A percentile compares a stretch with the other conserved stretches of the same genome.
Conservation (phyloP, 2,329 filamentous ascomycete genomes). For the Blastomyces parvus region DNA sequence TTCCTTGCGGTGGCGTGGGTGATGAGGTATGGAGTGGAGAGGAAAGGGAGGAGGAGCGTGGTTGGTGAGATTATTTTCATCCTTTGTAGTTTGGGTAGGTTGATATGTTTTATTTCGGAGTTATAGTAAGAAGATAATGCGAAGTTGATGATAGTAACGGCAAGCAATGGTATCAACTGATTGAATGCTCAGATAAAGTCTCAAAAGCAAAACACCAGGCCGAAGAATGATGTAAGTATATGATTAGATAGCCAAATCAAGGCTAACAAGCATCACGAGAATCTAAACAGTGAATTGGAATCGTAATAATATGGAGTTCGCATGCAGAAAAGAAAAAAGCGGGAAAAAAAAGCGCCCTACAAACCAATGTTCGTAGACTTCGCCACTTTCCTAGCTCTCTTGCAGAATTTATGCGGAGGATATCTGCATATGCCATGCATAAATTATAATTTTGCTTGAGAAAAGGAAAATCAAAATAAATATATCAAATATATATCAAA, state of each 20-base stretch:
- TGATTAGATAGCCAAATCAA: neutral
- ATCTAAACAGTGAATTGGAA: neutral
- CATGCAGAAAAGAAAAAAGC: neutral
- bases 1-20: neutral
- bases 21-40: neutral
- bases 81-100: neutral
- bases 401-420: neutral
- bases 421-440: neutral
- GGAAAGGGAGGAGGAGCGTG: neutral
- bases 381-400: neutral
- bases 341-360: neutral
- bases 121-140: neutral
- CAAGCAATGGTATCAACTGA: neutral
- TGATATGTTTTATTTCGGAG: neutral
- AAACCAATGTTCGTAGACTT: neutral
- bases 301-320: neutral
- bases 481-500: neutral
- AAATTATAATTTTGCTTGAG: neutral
- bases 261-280: neutral
- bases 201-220: neutral
- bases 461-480: neutral
- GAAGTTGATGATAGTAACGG: neutral
- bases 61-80: neutral
- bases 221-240: neutral
- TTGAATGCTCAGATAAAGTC: neutral